Evolutionary conservation across 1,284 basidiomycete species (phyloP).

Genomic region (Ustilago sp.): DNA sequence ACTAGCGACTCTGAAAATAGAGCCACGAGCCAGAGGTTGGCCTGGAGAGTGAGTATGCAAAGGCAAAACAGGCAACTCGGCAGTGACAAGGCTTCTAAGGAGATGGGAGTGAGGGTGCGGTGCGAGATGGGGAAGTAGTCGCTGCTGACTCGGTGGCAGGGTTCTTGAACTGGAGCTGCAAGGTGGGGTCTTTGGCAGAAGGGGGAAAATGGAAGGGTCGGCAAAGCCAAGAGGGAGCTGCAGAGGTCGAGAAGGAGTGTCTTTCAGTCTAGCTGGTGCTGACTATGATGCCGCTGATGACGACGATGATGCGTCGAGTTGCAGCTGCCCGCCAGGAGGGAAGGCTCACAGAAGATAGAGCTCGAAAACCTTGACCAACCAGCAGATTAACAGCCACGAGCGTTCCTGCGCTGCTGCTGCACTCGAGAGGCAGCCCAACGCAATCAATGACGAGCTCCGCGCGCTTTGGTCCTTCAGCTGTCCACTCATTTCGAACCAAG

Average conservation of each 20-base stretch:
- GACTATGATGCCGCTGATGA: conserved; percentile 17
- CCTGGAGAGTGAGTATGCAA: background rate
- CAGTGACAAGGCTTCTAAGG: background rate
- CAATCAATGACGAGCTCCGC: conserved; percentile 6
- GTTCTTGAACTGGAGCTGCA: background rate
- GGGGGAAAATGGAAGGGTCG: background rate
- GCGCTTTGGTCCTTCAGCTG: background rate
- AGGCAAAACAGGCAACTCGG: background rate
- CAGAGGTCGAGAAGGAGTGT: background rate
- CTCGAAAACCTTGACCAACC: conserved; percentile 4
- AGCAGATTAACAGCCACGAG: background rate
- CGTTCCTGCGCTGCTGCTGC: background rate
- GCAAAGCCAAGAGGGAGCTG: background rate
- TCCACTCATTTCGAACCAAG: background rate
- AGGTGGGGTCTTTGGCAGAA: background rate
- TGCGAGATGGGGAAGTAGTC: background rate
- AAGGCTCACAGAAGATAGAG: background rate
- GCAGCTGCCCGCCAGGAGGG: background rate
- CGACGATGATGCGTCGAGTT: conserved; percentile 17
- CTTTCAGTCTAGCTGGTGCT: background rate
- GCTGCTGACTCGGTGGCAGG: background rate
- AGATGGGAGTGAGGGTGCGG: background rate
- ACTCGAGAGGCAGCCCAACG: background rate
- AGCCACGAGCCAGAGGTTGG: conserved; percentile 10
- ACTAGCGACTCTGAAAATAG: conserved; percentile 1